Conservation (phyloP, 805 yeast species). For the Candida railenensis region DNA sequence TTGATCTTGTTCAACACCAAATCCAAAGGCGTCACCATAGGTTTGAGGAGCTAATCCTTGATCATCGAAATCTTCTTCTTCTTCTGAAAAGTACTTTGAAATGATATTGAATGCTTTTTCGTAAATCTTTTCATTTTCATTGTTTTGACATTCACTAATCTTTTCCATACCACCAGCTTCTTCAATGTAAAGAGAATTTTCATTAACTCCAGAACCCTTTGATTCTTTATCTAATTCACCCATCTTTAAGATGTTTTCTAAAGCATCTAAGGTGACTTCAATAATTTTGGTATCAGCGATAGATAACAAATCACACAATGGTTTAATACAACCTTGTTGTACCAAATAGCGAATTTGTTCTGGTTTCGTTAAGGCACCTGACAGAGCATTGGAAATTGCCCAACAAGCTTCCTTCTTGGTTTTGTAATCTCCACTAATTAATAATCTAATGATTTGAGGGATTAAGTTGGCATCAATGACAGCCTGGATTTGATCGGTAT, state of each 20-base stretch:
- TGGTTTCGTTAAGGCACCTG: slow-evolving; percentile 90
- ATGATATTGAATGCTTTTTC: slow-evolving; percentile 87
- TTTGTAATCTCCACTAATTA: slow-evolving; percentile 83
- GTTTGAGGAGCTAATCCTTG: slow-evolving; percentile 72
- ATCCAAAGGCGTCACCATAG: slow-evolving; percentile 83
- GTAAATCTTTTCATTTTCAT: slow-evolving; percentile 89
- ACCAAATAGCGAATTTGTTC: slow-evolving; percentile 93
- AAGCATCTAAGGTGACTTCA: slow-evolving; percentile 92
- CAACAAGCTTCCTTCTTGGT: slow-evolving; percentile 99
- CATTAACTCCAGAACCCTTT: slow-evolving; percentile 66
- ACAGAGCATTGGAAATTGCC: slow-evolving; percentile 97
- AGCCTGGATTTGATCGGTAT: slow-evolving; percentile 91
- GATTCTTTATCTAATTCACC: slow-evolving; percentile 91
- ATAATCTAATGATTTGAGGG: slow-evolving; percentile 84
- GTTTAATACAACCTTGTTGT: slow-evolving; percentile 94
- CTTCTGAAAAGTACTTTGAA: slow-evolving; percentile 87
- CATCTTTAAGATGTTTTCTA: slow-evolving; percentile 89
- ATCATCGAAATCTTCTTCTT: slow-evolving; percentile 64
- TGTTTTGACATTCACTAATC: slow-evolving; percentile 88
- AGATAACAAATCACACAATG: slow-evolving; percentile 86
- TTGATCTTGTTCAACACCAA: slow-evolving; percentile 69
- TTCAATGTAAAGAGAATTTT: slow-evolving; percentile 88
- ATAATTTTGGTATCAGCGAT: slow-evolving; percentile 89
- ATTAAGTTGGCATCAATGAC: slow-evolving; percentile 92
- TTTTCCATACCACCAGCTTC: slow-evolving; percentile 99